These are phyloP conservation scores for Thymus mandschuricus DNA, from an alignment of 257 asterid genomes.

Conservation along the genomic window DNA sequence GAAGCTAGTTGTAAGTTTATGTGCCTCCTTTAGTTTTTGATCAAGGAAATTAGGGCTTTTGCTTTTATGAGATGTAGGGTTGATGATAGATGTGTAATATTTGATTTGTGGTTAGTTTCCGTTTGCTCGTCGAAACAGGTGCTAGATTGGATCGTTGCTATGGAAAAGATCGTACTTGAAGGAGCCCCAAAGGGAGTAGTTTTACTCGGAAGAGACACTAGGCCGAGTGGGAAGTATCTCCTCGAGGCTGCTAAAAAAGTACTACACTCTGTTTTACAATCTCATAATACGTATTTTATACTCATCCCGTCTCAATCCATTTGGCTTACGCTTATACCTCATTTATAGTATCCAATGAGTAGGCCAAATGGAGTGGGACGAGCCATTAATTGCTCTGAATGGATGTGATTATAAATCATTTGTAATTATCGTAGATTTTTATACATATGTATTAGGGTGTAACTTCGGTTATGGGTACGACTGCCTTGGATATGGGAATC, in stretches of 20 bases:
- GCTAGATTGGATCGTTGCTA: constrained; percentile 60
- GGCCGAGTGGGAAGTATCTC: constrained; percentile 88
- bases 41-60: too few relatives aligned
- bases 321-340: too few relatives aligned
- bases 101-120: constrained; percentile 14
- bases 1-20: not conserved
- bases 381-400: too few relatives aligned
- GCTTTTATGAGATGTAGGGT: too few relatives aligned
- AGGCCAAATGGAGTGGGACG: too few relatives aligned
- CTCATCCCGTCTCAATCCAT: too few relatives aligned
- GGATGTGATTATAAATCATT: too few relatives aligned
- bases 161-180: constrained; percentile 60
- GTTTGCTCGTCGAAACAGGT: constrained; percentile 51
- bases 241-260: constrained; percentile 79
- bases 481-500: constrained; percentile 67
- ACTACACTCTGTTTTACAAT: constrained; percentile 25
- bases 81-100: not conserved
- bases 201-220: constrained; percentile 85
- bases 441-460: constrained; percentile 49
- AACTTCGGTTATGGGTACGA: constrained; percentile 63
- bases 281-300: too few relatives aligned
- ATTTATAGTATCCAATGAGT: too few relatives aligned
- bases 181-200: constrained; percentile 54
- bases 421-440: too few relatives aligned
- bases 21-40: too few relatives aligned